Base-by-base conservation (phyloP, 805 yeast species). In the Ascoidea tarda region DNA sequence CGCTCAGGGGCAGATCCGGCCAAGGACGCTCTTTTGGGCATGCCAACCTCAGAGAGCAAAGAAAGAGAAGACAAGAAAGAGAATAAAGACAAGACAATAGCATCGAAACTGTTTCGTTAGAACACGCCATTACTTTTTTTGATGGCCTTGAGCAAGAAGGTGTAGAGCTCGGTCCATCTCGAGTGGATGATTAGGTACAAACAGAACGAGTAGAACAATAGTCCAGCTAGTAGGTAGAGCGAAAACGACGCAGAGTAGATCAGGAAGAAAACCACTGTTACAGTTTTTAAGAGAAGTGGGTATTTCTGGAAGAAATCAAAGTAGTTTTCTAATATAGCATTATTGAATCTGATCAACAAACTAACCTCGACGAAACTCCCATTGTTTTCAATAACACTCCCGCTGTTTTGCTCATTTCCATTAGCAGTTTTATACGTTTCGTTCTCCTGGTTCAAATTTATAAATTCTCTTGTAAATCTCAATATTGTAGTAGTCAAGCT, bases 101-200 rank as follows among this genome's bases (percentile, higher is more conserved):
- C 28, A 21, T 21, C 28, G 28, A 21, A 21, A 21, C 28, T 21
- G 3, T 21, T 21, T 21, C 28, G 4, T 4, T 47, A 51, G 38
- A 51, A 51, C 32, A 54, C 55, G 21, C 57, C 57, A 44, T 50
- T 52, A 32, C 51, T 52, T 28, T 52, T 49, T 28, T 49, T 32
- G 46, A 50, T 46, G n/a, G 52, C 31, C 28, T 50, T 52, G n/a
- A 45, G 5, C 16, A 47, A 48, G n/a, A 53, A 53, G 12, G 48
- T 33, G 6, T 50, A n/a, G 31, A 54, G 10, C 8, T 48, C 46
- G 46, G 50, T 47, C 52, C 51, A 54, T 31, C 46, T 49, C 6
- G 33, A 45, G 16, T 32, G 12, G 14, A 38, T n/a, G 46, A 50
- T 32, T 16, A 50, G 44, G 2, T 49, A n/a, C 44, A 54, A 31